Evolutionary conservation across 2,329 filamentous ascomycete genomes (phyloP).

Genomic region (Mycosphaerella arachidis): DNA sequence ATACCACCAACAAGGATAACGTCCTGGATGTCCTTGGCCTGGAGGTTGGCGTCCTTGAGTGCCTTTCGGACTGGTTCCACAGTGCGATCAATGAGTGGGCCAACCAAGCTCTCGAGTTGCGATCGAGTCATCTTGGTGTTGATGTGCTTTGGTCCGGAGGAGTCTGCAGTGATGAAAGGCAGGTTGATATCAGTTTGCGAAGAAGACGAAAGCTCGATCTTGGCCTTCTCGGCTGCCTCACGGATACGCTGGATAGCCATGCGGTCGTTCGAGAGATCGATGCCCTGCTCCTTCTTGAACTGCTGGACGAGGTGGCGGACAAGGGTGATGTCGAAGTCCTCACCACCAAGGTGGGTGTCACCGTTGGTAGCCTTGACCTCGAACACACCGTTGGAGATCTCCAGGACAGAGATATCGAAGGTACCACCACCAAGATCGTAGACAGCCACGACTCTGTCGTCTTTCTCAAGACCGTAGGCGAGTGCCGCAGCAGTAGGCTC

Average conservation of each 20-base stretch:
- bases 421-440: slow-evolving; percentile 98
- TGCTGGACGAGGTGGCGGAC: slow-evolving; percentile 90
- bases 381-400: slow-evolving; percentile 97
- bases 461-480: slow-evolving; percentile 94
- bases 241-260: slow-evolving; percentile 99
- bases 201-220: slow-evolving; percentile 96
- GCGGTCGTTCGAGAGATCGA: slow-evolving; percentile 85
- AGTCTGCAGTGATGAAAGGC: slow-evolving; percentile 95
- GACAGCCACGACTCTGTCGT: slow-evolving; percentile 85
- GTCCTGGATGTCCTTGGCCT: slow-evolving; percentile 92
- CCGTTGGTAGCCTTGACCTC: slow-evolving; percentile 99
- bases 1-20: slow-evolving; percentile 98
- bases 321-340: slow-evolving; percentile 94
- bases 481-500: slow-evolving; percentile 95
- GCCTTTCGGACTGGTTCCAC: slow-evolving; percentile 94
- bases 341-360: slow-evolving; percentile 96
- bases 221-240: slow-evolving; percentile 97
- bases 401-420: slow-evolving; percentile 96
- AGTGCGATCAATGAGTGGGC: slow-evolving; percentile 79
- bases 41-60: slow-evolving; percentile 87
- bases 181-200: slow-evolving; percentile 97
- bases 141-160: slow-evolving; percentile 96
- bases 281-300: slow-evolving; percentile 93
- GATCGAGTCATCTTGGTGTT: slow-evolving; percentile 89
- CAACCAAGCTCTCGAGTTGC: slow-evolving; percentile 89